Percentiles rank a stretch among this genome's conserved stretches.
Evolutionary conservation across 1,284 basidiomycete species (phyloP).

Genomic region (Albatrellus sp.): DNA sequence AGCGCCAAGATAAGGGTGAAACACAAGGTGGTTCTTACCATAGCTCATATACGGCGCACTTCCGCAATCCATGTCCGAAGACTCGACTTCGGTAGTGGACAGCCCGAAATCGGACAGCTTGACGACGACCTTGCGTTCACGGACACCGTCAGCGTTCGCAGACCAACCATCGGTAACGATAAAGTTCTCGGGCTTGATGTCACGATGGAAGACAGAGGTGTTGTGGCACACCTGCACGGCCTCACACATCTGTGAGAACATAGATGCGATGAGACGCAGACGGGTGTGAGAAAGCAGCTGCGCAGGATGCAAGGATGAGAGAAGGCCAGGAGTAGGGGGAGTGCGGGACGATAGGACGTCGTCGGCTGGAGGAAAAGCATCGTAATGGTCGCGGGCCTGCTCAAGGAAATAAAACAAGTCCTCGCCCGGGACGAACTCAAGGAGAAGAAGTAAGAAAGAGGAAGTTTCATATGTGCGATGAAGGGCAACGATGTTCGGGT

Average conservation of each 20-base stretch:
- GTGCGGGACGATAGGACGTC: slow-evolving; percentile 38
- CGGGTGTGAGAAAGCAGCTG: slow-evolving; percentile 80
- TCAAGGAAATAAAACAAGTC: slow-evolving; percentile 97
- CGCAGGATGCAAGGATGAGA: slow-evolving; percentile 77
- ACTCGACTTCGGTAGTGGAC: slow-evolving; percentile 80
- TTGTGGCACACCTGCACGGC: slow-evolving; percentile 95
- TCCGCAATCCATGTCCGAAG: slow-evolving; percentile 96
- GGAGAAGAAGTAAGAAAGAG: slow-evolving; percentile 69
- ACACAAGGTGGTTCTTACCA: slow-evolving; percentile 35
- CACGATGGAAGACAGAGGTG: slow-evolving; percentile 85
- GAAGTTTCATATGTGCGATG: slow-evolving; percentile 80
- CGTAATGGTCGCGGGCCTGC: slow-evolving; percentile 79
- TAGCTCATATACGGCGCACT: slow-evolving; percentile 99
- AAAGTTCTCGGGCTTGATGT: slow-evolving; percentile 98
- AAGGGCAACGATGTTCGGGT: slow-evolving; percentile 92
- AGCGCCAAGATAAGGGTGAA: slow-evolving; percentile 5
- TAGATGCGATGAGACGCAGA: slow-evolving; percentile 84
- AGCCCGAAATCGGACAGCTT: slow-evolving; percentile 98
- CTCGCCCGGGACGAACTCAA: slow-evolving; percentile 94
- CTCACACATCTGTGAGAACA: slow-evolving; percentile 98
- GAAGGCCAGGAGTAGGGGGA: slow-evolving; percentile 87
- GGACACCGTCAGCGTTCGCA: slow-evolving; percentile 34
- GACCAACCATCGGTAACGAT: slow-evolving; percentile 79
- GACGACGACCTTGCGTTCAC: slow-evolving; percentile 72
- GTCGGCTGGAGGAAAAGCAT: slow-evolving; percentile 33